Conservation (phyloP, 2,329 filamentous ascomycete genomes). For the Taxawa tesnikishii region DNA sequence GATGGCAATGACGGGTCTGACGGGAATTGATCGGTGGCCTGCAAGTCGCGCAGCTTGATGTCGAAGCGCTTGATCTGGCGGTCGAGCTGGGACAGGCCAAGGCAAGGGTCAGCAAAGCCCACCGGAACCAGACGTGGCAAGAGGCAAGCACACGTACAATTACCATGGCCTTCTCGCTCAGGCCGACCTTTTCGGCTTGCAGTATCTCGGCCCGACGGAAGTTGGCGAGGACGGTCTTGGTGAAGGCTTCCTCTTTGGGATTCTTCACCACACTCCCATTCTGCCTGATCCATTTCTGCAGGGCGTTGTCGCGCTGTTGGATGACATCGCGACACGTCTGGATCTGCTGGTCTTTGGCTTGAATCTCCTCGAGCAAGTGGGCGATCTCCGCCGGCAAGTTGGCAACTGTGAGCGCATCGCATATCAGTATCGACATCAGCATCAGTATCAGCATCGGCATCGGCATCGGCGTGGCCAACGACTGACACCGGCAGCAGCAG, state of each 20-base stretch:
- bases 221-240: constrained; percentile 53
- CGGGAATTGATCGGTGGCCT: constrained; percentile 46
- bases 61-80: constrained; percentile 52
- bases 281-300: constrained; percentile 70
- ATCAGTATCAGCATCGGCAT: no score
- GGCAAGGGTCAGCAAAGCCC: neutral
- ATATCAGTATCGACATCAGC: no score
- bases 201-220: constrained; percentile 58
- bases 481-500: no score
- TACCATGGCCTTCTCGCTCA: constrained; percentile 53
- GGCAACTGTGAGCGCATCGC: constrained; percentile 44
- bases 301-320: constrained; percentile 57
- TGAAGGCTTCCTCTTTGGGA: constrained; percentile 60
- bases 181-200: constrained; percentile 60
- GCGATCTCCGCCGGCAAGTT: constrained; percentile 74
- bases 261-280: constrained; percentile 64
- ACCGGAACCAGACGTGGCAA: no score
- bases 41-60: constrained; percentile 47
- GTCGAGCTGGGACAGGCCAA: constrained; percentile 31
- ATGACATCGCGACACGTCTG: constrained; percentile 57
- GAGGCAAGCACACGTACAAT: constrained; percentile 48
- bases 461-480: no score
- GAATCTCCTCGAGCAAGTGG: constrained; percentile 73
- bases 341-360: constrained; percentile 64
- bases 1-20: constrained; percentile 48